Evolutionary conservation across 352 stramenopile genomes (phyloP).

Genomic region (Blastocystis sp.): DNA sequence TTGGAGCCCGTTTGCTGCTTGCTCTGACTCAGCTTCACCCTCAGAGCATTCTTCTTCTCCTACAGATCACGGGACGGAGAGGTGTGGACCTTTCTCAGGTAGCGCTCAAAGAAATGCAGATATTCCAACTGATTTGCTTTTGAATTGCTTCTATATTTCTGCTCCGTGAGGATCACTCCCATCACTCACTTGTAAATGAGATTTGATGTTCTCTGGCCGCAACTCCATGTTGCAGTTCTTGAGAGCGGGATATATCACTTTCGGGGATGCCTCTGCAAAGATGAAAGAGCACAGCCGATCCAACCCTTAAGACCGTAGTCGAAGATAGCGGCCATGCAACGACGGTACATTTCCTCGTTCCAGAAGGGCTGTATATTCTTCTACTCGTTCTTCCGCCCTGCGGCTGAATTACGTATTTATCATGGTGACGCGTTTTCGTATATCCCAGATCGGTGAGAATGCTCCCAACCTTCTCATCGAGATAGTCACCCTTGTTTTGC

Average conservation of each 20-base stretch:
- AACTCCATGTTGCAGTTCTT: conserved; percentile 33
- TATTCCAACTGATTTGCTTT: conserved; percentile 68
- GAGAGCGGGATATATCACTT: conserved; percentile 63
- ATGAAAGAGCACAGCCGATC: background rate
- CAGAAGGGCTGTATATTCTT: conserved; percentile 70
- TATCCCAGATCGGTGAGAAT: conserved; percentile 67
- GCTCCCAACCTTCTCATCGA: conserved; percentile 64
- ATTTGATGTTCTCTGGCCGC: conserved; percentile 66
- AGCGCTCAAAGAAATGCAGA: conserved; percentile 62
- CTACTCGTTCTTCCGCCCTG: background rate
- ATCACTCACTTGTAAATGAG: conserved; percentile 51
- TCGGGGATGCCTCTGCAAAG: conserved; percentile 53
- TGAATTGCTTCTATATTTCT: conserved; percentile 66
- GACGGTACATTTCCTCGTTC: conserved; percentile 66
- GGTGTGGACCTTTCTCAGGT: conserved; percentile 14
- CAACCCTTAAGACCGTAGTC: conserved; percentile 62
- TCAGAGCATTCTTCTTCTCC: conserved; percentile 52
- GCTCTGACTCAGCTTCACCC: background rate
- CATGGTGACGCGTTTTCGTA: conserved; percentile 64
- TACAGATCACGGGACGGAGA: background rate
- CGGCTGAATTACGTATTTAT: conserved; percentile 52
- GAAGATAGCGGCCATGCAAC: conserved; percentile 64
- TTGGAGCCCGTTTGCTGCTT: background rate
- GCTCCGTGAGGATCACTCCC: background rate
- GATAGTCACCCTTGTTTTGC: conserved; percentile 50